Conservation (phyloP, 2,329 filamentous ascomycete genomes). For the Epichloe aotearoae region DNA sequence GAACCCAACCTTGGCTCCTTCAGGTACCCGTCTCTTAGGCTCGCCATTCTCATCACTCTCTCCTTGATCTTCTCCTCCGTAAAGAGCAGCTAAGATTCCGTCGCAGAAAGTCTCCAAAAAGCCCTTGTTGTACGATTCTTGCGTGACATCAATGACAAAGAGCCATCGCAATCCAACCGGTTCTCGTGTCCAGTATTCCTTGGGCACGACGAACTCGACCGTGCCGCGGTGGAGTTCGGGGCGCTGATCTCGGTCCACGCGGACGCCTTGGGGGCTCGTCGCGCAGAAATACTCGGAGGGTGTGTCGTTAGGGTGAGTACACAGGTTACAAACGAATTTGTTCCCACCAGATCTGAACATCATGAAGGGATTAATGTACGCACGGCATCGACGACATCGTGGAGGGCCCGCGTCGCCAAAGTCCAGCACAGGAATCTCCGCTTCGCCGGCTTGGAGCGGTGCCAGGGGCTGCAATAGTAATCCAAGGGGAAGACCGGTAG, state of each 20-base stretch:
- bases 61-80: conserved; percentile 48
- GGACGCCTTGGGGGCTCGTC: conserved; percentile 71
- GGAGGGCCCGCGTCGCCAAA: conserved; percentile 88
- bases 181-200: conserved; percentile 96
- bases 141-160: conserved; percentile 86
- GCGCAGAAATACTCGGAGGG: conserved; percentile 86
- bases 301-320: conserved; percentile 93
- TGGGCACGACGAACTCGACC: conserved; percentile 91
- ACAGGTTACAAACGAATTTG: conserved; percentile 97
- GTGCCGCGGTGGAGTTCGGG: conserved; percentile 85
- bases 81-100: conserved; percentile 73
- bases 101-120: conserved; percentile 85
- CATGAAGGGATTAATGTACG: conserved; percentile 99
- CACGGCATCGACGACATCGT: conserved; percentile 79
- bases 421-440: conserved; percentile 80
- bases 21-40: conserved; percentile 48
- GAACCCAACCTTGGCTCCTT: conserved; percentile 80
- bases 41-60: conserved; percentile 39
- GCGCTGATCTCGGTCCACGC: conserved; percentile 76
- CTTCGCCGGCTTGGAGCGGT: conserved; percentile 68
- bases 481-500: conserved; percentile 75
- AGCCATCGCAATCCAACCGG: conserved; percentile 79
- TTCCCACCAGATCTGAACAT: conserved; percentile 87
- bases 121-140: conserved; percentile 81
- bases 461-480: conserved; percentile 83